Percentiles rank a stretch among this genome's conserved stretches.
Conservation (phyloP, 305 asterid species). For the Fraxinus angustifolia region DNA sequence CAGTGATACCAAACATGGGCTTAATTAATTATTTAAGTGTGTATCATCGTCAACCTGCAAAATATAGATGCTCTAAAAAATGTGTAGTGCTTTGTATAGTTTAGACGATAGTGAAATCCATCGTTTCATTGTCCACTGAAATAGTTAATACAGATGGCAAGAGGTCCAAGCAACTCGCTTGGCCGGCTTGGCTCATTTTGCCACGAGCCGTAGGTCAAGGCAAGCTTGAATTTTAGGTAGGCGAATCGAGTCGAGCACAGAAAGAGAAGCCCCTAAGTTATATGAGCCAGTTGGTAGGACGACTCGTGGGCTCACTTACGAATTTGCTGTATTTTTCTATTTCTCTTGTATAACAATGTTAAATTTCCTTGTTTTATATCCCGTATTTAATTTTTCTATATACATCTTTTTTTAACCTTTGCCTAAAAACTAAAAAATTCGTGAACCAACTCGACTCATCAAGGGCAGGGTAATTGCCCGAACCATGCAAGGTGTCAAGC, state of each 20-base stretch:
- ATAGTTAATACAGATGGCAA: background rate
- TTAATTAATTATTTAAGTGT: background rate
- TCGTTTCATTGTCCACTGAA: background rate
- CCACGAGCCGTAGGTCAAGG: background rate
- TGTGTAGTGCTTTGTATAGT: background rate
- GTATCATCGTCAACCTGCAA: background rate
- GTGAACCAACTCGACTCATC: background rate
- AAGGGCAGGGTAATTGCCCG: background rate
- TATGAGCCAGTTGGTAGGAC: background rate
- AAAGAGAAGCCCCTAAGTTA: background rate
- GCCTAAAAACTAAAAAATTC: background rate
- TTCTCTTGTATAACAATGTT: background rate
- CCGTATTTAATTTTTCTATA: background rate
- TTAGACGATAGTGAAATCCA: background rate
- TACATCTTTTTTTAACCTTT: background rate
- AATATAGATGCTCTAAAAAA: background rate
- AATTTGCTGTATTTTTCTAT: background rate
- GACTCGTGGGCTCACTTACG: background rate
- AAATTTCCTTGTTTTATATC: background rate
- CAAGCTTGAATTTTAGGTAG: background rate
- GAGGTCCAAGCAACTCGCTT: background rate
- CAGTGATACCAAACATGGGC: background rate
- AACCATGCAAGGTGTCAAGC: background rate
- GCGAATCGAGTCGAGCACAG: background rate
- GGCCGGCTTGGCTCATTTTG: background rate